Conservation (phyloP, 805 yeast genomes). For the Wickerhamiella hasegawae region DNA sequence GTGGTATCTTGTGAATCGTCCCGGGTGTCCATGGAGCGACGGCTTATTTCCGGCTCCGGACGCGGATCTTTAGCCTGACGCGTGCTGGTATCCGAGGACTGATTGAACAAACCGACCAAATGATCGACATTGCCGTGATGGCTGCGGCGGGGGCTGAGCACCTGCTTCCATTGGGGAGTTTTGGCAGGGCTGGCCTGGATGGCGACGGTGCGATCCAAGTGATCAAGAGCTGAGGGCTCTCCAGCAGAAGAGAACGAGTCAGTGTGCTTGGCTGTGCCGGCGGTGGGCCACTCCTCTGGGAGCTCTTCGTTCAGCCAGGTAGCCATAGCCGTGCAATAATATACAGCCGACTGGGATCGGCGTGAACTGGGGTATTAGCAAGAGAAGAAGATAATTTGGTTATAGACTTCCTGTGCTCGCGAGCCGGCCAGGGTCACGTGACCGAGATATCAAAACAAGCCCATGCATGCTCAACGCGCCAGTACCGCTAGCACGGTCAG, state of each 20-base stretch:
- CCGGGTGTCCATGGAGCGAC: background rate
- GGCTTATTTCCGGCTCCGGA: background rate
- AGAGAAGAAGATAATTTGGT: too few species aligned
- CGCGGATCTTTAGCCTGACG: background rate
- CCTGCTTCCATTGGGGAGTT: constrained; percentile 1
- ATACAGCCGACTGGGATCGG: too few species aligned
- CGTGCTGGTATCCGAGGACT: background rate
- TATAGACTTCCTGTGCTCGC: too few species aligned
- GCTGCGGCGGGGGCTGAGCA: background rate
- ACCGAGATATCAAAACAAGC: too few species aligned
- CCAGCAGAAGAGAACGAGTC: background rate
- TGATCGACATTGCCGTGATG: background rate
- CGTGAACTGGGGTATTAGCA: too few species aligned
- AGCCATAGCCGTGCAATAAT: too few species aligned
- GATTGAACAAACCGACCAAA: background rate
- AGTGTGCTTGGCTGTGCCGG: background rate
- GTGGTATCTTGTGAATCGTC: background rate
- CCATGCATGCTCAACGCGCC: too few species aligned
- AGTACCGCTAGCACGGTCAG: too few species aligned
- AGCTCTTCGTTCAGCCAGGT: constrained; percentile 5
- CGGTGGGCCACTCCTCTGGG: constrained; percentile 6
- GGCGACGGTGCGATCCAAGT: too few species aligned
- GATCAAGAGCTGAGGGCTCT: too few species aligned
- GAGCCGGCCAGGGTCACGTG: too few species aligned
- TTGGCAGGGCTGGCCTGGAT: background rate